Evolutionary conservation across 495 filamentous ascomycete species (phyloP).

Genomic region (Penicillium ucsense): DNA sequence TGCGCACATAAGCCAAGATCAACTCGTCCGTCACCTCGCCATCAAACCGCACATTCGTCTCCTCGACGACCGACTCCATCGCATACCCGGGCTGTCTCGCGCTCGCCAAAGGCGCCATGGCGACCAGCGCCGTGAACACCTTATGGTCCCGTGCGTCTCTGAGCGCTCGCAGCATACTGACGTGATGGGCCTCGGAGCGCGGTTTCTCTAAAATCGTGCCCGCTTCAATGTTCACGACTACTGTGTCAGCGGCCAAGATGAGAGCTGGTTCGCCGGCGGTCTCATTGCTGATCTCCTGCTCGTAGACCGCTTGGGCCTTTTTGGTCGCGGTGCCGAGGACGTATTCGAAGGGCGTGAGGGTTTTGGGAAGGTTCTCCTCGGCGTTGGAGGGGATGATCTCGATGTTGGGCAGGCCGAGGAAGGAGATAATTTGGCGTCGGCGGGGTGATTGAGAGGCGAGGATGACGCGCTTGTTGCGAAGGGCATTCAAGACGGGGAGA

Average conservation of each 20-base stretch:
- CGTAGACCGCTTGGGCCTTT: conserved; percentile 76
- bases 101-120: conserved; percentile 68
- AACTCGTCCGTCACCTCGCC: conserved; percentile 66
- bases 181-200: conserved; percentile 63
- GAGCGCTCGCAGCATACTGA: conserved; percentile 69
- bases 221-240: conserved; percentile 55
- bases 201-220: conserved; percentile 89
- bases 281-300: conserved; percentile 48
- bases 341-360: conserved; percentile 77
- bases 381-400: conserved; percentile 75
- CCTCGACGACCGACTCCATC: conserved; percentile 70
- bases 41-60: conserved; percentile 78
- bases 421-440: conserved; percentile 62
- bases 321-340: conserved; percentile 75
- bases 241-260: conserved; percentile 84
- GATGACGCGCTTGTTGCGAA: conserved; percentile 67
- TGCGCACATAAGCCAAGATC: conserved; percentile 77
- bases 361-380: conserved; percentile 74
- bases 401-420: conserved; percentile 65
- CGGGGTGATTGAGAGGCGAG: conserved; percentile 84
- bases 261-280: conserved; percentile 63
- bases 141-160: conserved; percentile 66
- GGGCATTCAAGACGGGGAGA: conserved; percentile 63
- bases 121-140: conserved; percentile 73
- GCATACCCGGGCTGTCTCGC: conserved; percentile 76